Percentiles rank a stretch among this genome's conserved stretches.
These are phyloP conservation scores for Phyllostachys edulis DNA, from an alignment of 176 grass and related monocot genomes.

Conservation along the genomic window DNA sequence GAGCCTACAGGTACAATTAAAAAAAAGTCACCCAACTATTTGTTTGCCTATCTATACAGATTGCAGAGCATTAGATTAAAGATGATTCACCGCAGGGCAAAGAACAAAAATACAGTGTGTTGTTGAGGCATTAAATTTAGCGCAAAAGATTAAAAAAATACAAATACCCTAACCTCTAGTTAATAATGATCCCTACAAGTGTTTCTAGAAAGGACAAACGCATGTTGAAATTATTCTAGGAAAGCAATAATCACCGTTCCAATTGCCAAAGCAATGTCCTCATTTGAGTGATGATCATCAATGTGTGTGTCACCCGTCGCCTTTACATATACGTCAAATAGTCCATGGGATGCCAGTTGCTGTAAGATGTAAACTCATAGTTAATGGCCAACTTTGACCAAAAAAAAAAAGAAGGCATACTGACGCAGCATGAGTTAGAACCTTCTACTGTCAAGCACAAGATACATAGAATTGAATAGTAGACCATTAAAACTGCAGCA, in stretches of 20 bases:
- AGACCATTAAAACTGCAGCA: background rate
- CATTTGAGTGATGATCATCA: conserved; percentile 98
- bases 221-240: background rate
- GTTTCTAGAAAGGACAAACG: conserved; percentile 1
- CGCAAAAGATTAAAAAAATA: background rate
- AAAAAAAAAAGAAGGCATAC: background rate
- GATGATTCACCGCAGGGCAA: background rate
- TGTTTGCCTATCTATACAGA: conserved; percentile 1
- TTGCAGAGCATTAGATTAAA: background rate
- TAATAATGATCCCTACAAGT: background rate
- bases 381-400: conserved; percentile 23
- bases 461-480: background rate
- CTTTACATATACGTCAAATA: conserved; percentile 83
- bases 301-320: conserved; percentile 91
- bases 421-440: conserved; percentile 2
- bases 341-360: conserved; percentile 94
- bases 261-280: conserved; percentile 96
- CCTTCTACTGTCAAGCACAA: background rate
- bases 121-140: background rate
- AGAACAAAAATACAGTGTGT: background rate
- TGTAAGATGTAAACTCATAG: conserved; percentile 40
- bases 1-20: conserved; percentile 48
- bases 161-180: background rate
- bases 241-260: conserved; percentile 69
- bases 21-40: background rate